Percentiles rank a stretch among this genome's conserved stretches.
These are phyloP conservation scores for Apiotrichum sp. DNA, from an alignment of 1,284 basidiomycete species.

Conservation along the genomic window DNA sequence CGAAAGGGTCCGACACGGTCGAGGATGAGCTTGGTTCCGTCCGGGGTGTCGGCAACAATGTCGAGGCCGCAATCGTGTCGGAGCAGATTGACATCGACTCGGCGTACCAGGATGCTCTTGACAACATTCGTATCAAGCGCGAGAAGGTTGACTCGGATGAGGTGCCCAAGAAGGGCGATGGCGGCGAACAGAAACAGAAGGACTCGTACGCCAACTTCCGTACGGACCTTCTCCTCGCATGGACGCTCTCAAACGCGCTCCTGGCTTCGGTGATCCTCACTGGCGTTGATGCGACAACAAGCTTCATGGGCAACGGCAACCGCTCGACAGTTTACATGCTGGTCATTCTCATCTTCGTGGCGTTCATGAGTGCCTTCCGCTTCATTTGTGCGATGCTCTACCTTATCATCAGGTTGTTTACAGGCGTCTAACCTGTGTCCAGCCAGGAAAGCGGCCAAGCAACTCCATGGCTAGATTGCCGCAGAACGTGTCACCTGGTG, in stretches of 20 bases:
- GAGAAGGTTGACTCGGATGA: slow-evolving; percentile 31
- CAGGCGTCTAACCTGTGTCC: not conserved
- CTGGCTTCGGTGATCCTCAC: slow-evolving; percentile 80
- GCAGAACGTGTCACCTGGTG: too few relatives aligned
- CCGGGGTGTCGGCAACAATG: slow-evolving; percentile 56
- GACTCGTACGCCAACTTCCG: slow-evolving; percentile 82
- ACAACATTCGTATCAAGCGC: slow-evolving; percentile 56
- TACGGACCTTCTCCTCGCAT: slow-evolving; percentile 52
- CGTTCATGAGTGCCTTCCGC: slow-evolving; percentile 49
- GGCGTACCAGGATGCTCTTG: slow-evolving; percentile 81
- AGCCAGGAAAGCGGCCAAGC: too few relatives aligned
- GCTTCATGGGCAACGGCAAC: slow-evolving; percentile 58
- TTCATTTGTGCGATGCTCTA: slow-evolving; percentile 62
- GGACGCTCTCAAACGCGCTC: slow-evolving; percentile 55
- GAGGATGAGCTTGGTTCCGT: slow-evolving; percentile 74
- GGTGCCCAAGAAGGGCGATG: slow-evolving; percentile 50
- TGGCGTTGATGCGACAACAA: slow-evolving; percentile 56
- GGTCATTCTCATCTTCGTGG: slow-evolving; percentile 45
- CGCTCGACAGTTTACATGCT: slow-evolving; percentile 50
- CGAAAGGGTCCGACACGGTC: slow-evolving; percentile 64
- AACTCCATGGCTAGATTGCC: too few relatives aligned
- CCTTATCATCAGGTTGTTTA: slow-evolving; percentile 57
- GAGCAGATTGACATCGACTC: slow-evolving; percentile 81
- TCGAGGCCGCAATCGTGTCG: slow-evolving; percentile 81
- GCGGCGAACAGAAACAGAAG: slow-evolving; percentile 63